phyloP scores from a whole-genome alignment of 208 protist species.

The Acanthamoeba healyi region DNA sequence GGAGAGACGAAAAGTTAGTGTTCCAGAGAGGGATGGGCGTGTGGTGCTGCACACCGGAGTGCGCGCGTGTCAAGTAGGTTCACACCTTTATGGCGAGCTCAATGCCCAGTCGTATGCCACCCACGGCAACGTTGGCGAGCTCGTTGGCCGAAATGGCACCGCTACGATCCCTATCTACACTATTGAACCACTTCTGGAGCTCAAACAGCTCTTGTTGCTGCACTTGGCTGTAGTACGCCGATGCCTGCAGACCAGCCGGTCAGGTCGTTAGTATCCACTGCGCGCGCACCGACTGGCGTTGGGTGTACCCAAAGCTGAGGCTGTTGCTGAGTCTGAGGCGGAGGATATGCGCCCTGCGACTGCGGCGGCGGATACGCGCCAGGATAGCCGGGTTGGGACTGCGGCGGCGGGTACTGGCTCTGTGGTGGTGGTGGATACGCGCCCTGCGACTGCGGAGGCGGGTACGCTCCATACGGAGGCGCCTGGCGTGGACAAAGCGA shows the following conservation, averaged over 20 bases:
- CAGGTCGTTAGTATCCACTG: not conserved
- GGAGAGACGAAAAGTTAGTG: not conserved
- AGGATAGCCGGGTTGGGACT: constrained; percentile 32
- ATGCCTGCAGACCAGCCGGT: not conserved
- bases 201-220: constrained; percentile 58
- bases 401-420: not conserved
- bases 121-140: constrained; percentile 68
- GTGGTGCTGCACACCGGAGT: not conserved
- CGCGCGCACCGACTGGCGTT: not conserved
- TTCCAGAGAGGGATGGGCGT: not conserved
- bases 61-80: not conserved
- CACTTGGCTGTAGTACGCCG: constrained; percentile 4
- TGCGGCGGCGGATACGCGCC: constrained; percentile 32
- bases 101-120: constrained; percentile 67
- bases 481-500: not conserved
- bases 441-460: constrained; percentile 10
- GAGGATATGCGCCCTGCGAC: not conserved
- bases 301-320: constrained; percentile 7
- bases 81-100: constrained; percentile 51
- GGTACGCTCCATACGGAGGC: not conserved
- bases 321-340: not conserved
- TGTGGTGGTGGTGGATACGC: too few species aligned
- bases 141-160: constrained; percentile 59
- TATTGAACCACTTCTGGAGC: constrained; percentile 73
- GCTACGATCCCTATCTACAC: constrained; percentile 45